These are phyloP conservation scores for Tricholomella constricta DNA, from an alignment of 768 basidiomycete genomes.

Conservation along the genomic window DNA sequence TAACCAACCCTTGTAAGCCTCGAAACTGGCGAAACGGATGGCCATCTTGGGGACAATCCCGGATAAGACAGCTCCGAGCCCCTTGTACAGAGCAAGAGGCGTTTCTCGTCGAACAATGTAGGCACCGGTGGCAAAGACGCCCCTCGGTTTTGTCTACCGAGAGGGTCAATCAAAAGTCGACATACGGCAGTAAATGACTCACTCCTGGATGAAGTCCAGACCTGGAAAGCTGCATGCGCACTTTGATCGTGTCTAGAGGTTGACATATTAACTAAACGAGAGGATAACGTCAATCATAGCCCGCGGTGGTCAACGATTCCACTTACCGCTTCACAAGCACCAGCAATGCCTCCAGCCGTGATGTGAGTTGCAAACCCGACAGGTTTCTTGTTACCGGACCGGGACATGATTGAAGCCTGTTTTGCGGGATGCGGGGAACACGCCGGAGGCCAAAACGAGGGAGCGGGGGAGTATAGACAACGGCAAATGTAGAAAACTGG, in stretches of 20 bases:
- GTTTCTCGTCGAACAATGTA: conserved; percentile 91
- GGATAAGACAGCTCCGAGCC: conserved; percentile 92
- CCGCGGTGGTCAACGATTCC: conserved; percentile 8
- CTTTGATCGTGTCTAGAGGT: conserved; percentile 98
- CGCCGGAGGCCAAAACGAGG: conserved; percentile 15
- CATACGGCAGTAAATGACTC: conserved; percentile 35
- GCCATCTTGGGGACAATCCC: conserved; percentile 99
- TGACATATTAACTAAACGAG: conserved; percentile 89
- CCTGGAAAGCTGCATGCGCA: conserved; percentile 97
- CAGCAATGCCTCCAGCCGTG: conserved; percentile 92
- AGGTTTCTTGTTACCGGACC: conserved; percentile 66
- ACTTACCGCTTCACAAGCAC: conserved; percentile 90
- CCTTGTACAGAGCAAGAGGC: conserved; percentile 95
- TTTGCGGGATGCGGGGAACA: background rate
- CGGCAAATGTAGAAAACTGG: background rate
- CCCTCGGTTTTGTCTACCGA: conserved; percentile 89
- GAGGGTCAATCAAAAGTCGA: conserved; percentile 1
- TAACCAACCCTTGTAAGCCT: conserved; percentile 86
- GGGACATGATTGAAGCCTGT: conserved; percentile 44
- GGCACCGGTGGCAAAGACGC: conserved; percentile 88
- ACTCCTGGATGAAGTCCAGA: conserved; percentile 83
- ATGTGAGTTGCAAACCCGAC: conserved; percentile 89
- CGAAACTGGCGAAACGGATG: conserved; percentile 97
- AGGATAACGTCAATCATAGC: background rate
- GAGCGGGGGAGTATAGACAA: conserved; percentile 1